A percentile compares a stretch with the other conserved stretches of the same genome.
Conservation (phyloP, 176 grass and related monocot genomes). For the Tuctoria greenei region DNA sequence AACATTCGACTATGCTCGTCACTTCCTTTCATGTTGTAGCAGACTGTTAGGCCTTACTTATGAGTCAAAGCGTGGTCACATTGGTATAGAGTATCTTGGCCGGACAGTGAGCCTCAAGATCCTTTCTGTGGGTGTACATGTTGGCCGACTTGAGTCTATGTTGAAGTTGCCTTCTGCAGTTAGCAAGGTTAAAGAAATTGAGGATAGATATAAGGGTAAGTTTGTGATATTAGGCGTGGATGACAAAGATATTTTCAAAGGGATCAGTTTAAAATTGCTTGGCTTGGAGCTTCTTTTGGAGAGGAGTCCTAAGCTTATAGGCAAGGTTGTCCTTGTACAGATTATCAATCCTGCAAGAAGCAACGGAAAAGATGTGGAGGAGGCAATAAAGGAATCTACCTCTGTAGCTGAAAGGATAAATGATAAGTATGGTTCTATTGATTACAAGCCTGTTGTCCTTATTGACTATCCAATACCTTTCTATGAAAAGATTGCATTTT, state of each 20-base stretch:
- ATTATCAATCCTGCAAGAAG: conserved; percentile 87
- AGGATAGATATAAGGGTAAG: conserved; percentile 56
- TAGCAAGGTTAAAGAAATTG: too few species aligned
- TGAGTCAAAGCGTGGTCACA: too few species aligned
- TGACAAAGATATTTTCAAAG: conserved; percentile 92
- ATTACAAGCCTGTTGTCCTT: conserved; percentile 69
- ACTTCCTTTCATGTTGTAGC: too few species aligned
- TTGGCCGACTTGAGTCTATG: too few species aligned
- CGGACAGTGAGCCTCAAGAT: too few species aligned
- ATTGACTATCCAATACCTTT: conserved; percentile 71
- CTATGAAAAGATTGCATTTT: conserved; percentile 73
- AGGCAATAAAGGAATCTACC: conserved; percentile 62
- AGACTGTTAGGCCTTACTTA: too few species aligned
- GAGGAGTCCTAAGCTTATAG: conserved; percentile 63
- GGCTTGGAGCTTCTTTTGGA: conserved; percentile 73
- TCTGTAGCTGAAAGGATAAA: conserved; percentile 66
- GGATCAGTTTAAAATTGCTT: conserved; percentile 82
- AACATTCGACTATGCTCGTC: too few species aligned
- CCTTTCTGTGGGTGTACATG: too few species aligned
- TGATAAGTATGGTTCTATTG: conserved; percentile 48
- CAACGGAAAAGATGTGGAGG: conserved; percentile 66
- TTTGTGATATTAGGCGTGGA: conserved; percentile 76
- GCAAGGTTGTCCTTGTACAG: conserved; percentile 74
- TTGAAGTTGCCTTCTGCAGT: too few species aligned
- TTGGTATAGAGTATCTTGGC: too few species aligned